Conservation (phyloP, 495 filamentous ascomycete species). For the Cenococcum geophilum region DNA sequence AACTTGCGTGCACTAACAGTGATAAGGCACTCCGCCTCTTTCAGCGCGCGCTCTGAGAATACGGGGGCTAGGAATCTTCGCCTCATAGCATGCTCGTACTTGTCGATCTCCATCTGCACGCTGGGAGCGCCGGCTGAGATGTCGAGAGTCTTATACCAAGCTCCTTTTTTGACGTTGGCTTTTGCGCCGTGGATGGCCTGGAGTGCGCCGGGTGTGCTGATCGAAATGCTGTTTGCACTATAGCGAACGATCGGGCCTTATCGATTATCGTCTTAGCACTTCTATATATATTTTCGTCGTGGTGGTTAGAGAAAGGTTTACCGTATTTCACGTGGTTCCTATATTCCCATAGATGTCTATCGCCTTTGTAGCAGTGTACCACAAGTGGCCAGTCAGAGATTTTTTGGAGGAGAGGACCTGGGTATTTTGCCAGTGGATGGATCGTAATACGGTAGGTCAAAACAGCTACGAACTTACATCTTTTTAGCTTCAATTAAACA, state of each 20-base stretch:
- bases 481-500: too few species aligned
- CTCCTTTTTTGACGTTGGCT: conserved; percentile 27
- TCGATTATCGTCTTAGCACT: too few species aligned
- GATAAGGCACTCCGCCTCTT: conserved; percentile 17
- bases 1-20: conserved; percentile 9
- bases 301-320: neutral
- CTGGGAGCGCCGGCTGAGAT: conserved; percentile 8
- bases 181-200: conserved; percentile 28
- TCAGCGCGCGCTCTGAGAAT: conserved; percentile 24
- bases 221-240: conserved; percentile 20
- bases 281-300: too few species aligned
- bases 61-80: conserved; percentile 14
- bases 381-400: conserved; percentile 12
- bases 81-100: conserved; percentile 9
- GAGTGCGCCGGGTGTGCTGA: conserved; percentile 18
- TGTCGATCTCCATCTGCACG: conserved; percentile 13
- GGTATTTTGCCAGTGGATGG: conserved; percentile 15
- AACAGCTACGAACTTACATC: neutral
- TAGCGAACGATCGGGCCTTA: conserved; percentile 16
- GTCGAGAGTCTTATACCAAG: conserved; percentile 28
- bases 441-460: conserved; percentile 4
- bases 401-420: conserved; percentile 6
- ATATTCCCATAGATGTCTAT: conserved; percentile 2
- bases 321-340: conserved; percentile 24
- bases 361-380: conserved; percentile 4